Base-by-base conservation (phyloP, 192 early-diverging fungal species). In the Entomortierella parvispora region DNA sequence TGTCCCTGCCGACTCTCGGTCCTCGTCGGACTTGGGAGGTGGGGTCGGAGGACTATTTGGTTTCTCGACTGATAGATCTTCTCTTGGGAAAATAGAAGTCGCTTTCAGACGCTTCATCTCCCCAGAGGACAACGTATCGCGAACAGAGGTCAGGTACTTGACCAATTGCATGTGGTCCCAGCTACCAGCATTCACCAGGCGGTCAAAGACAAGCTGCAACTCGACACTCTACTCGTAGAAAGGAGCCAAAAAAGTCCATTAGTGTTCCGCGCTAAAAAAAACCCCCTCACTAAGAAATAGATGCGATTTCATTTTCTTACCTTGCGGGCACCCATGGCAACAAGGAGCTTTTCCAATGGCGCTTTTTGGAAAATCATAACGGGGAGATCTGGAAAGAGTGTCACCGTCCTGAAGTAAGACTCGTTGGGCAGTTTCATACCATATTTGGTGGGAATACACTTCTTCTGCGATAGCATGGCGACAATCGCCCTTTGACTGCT, bases 121-220 rank as follows among this genome's bases (percentile, higher is more conserved):
- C 4, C 71, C 57, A 5, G 69, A 63, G 10, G 85, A 88, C 10
- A 97, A 60, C 26, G 90, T 89, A 37, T 80, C 72, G 53, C 90
- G 86, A 45, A 94, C 84, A 0, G 86, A 85, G 0, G 89, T 84
- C n/a, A 97, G 80, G 69, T 95, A 97, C 65, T 94, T 95, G 23
- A 92, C 78, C 3, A 97, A 81, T 68, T 93, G 88, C 23, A 92
- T 83, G 66, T 96, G 92, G 55, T 94, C 92, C 93, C 92, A 97
- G 55, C 89, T 90, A 31, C 94, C 85, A 18, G 88, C 85, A 47
- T 84, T 86, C 48, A 84, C 77, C 34, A 97, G 80, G 17, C 94
- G 85, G 51, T 93, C 89, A 81, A 97, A 95, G 15, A 97, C 85
- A 54, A 96, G 51, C 63, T 94, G 92, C 32, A 97, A 74, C 32